phyloP scores from a whole-genome alignment of 129 eudicot genomes.

The Cynara cardunculus region DNA sequence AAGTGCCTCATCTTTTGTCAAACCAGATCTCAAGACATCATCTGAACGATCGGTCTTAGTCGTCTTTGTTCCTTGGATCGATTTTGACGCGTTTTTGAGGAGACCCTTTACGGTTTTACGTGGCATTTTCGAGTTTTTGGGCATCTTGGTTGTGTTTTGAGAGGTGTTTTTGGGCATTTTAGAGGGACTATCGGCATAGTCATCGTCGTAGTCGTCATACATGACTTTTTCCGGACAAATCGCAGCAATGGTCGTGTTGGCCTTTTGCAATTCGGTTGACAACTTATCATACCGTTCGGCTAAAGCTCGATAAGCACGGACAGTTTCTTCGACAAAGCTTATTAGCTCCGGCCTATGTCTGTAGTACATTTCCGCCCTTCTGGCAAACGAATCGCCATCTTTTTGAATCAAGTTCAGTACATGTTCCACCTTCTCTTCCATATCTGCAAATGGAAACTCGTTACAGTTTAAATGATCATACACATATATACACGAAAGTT shows the following conservation, averaged over 20 bases:
- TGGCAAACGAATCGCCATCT: constrained; percentile 94
- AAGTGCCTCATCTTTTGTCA: constrained; percentile 47
- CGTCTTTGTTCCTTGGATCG: constrained; percentile 26
- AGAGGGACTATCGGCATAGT: constrained; percentile 32
- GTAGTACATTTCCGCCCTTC: constrained; percentile 98
- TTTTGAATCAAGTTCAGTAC: constrained; percentile 66
- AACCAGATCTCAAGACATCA: constrained; percentile 45
- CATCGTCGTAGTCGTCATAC: constrained; percentile 59
- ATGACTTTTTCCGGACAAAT: constrained; percentile 81
- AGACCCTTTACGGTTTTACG: constrained; percentile 39
- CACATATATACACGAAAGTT: background rate
- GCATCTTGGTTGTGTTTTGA: constrained; percentile 38
- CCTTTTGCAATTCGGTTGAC: constrained; percentile 79
- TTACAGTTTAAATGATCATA: background rate
- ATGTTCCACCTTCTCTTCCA: constrained; percentile 74
- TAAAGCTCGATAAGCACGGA: constrained; percentile 61
- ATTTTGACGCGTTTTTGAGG: constrained; percentile 35
- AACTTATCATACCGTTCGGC: constrained; percentile 80
- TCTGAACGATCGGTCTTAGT: background rate
- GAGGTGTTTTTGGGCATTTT: constrained; percentile 27
- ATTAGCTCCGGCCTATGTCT: constrained; percentile 79
- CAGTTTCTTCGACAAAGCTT: constrained; percentile 69
- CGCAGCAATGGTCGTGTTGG: constrained; percentile 84
- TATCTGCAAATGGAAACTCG: constrained; percentile 47
- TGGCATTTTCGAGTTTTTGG: constrained; percentile 57